Base-by-base conservation (phyloP, 2,329 filamentous ascomycete species). In the Arthrobotrys iridis region DNA sequence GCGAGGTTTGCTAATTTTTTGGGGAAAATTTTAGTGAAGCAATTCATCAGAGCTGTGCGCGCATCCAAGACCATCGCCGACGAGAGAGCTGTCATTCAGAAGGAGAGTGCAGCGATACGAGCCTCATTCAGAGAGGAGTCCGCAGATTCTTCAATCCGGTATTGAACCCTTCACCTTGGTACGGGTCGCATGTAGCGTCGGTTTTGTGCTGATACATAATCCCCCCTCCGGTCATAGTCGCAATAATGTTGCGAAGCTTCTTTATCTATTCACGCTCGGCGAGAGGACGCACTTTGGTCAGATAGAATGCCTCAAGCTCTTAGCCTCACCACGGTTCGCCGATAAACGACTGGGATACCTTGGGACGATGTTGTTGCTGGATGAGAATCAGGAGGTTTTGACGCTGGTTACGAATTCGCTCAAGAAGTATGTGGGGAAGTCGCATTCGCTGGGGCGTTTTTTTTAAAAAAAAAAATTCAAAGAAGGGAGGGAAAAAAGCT, bases 21-120 rank as follows among this genome's bases (percentile, higher is more conserved):
- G 68, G 66, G 78, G 73, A n/a, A n/a, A n/a, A n/a, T n/a, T n/a
- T n/a, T 81, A 98, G 95, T 99, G 83, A 99, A 99, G 86, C 95
- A 98, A 85, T 99, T 99, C 85, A 99, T 99, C 84, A 93, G 95
- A 82, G 98, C 97, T 84, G 95, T 99, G 82, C 93, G 95, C 82
- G 94, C 95, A 77, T 93, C 95, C 76, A 99, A 99, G 86, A 99
- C 95, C 35, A 97, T 99, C 82, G 96, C 96, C 82, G 95, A 99
- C 84, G 95, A 99, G 85, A 90, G 95, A 82, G 94, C 95, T 60
- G 95, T 99, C 67, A 96, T 99, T 77, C 95, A 98, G 81, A 99
- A 99, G 84, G 95, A 99, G 85, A 99, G 95, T 84, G 95, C 95
- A 72, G 92, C 94, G 52, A 99, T 99, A 82, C 88, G 95, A 84